A percentile compares a stretch with the other conserved stretches of the same genome.
These are phyloP conservation scores for Trichoderma sp. DNA, from an alignment of 2,329 filamentous ascomycete species.

Conservation along the genomic window DNA sequence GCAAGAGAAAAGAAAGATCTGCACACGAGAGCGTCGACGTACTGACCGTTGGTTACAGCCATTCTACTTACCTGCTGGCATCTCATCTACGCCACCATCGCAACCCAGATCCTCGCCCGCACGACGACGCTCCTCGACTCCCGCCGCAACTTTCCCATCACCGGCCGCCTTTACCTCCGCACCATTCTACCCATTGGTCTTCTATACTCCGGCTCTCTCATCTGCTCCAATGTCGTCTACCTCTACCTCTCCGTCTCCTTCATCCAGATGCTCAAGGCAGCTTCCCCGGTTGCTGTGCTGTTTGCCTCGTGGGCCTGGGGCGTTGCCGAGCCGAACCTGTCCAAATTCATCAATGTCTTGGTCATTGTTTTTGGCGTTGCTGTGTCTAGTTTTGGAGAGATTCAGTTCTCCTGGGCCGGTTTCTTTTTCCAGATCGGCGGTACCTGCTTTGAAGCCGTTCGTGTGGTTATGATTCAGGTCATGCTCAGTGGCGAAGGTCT, in stretches of 20 bases:
- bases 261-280: conserved; percentile 70
- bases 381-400: conserved; percentile 59
- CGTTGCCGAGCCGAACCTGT: conserved; percentile 45
- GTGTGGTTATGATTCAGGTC: conserved; percentile 81
- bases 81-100: conserved; percentile 61
- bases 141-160: conserved; percentile 60
- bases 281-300: conserved; percentile 64
- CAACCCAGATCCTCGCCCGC: conserved; percentile 63
- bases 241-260: conserved; percentile 65
- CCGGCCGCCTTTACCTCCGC: conserved; percentile 56
- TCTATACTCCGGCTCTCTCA: conserved; percentile 62
- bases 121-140: conserved; percentile 62
- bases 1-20: background rate
- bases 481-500: conserved; percentile 71
- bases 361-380: conserved; percentile 52
- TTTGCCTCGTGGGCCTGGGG: conserved; percentile 61
- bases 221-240: conserved; percentile 66
- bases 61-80: conserved; percentile 66
- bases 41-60: conserved; percentile 31
- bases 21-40: background rate
- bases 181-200: conserved; percentile 65
- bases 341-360: conserved; percentile 46
- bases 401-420: conserved; percentile 63
- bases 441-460: conserved; percentile 75
- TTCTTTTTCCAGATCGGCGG: conserved; percentile 70